Evolutionary conservation across 106 monocot genomes (phyloP).

Genomic region (Allium sativum): DNA sequence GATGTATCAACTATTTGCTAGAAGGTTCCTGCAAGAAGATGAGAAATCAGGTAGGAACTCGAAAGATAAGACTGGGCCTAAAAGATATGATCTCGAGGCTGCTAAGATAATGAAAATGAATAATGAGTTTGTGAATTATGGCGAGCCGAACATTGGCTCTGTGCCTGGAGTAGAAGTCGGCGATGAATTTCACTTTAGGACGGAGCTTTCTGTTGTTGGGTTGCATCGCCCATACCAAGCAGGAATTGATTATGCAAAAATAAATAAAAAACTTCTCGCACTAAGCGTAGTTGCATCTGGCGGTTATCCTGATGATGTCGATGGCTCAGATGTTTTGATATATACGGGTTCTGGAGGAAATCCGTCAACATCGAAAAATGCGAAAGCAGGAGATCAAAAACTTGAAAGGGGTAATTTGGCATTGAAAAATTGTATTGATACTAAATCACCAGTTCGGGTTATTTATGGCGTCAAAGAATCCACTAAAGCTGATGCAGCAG

Average conservation of each 20-base stretch:
- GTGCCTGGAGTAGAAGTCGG: conserved; percentile 89
- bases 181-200: conserved; percentile 84
- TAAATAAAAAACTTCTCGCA: conserved; percentile 29
- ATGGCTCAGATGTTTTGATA: conserved; percentile 67
- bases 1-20: conserved; percentile 49
- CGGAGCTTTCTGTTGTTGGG: conserved; percentile 66
- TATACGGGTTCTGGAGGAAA: conserved; percentile 86
- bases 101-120: conserved; percentile 34
- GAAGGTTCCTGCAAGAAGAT: conserved; percentile 62
- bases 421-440: conserved; percentile 68
- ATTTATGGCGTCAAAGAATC: conserved; percentile 61
- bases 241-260: conserved; percentile 57
- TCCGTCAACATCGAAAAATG: conserved; percentile 24
- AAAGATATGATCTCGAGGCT: background rate
- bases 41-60: conserved; percentile 50
- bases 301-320: conserved; percentile 65
- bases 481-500: conserved; percentile 17
- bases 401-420: conserved; percentile 80
- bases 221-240: conserved; percentile 75
- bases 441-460: conserved; percentile 63
- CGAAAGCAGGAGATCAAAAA: conserved; percentile 69
- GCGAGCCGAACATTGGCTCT: conserved; percentile 38
- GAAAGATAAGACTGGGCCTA: conserved; percentile 24
- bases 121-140: conserved; percentile 29
- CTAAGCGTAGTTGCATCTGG: conserved; percentile 75